These are phyloP conservation scores for Moesziomyces globuligerus DNA, from an alignment of 1,284 basidiomycete species.

Conservation along the genomic window DNA sequence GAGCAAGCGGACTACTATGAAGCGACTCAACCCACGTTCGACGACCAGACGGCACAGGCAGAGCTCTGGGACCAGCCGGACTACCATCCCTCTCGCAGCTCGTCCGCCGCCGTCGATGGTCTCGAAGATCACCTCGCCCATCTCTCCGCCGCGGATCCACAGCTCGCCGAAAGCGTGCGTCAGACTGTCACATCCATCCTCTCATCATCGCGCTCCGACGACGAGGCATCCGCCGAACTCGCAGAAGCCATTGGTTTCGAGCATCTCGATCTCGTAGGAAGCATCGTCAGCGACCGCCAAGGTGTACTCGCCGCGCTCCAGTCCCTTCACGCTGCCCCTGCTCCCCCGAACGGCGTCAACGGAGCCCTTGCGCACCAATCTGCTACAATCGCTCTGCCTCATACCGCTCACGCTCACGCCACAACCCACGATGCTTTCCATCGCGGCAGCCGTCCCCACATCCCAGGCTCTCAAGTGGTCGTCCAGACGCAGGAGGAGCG, in stretches of 20 bases:
- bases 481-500: constrained; percentile 64
- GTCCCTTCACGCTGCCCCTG: neutral
- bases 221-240: constrained; percentile 81
- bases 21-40: constrained; percentile 16
- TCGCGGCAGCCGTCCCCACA: constrained; percentile 52
- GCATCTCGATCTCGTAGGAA: constrained; percentile 73
- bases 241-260: constrained; percentile 88
- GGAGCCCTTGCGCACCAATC: constrained; percentile 4
- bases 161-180: constrained; percentile 36
- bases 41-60: constrained; percentile 14
- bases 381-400: constrained; percentile 16
- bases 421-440: constrained; percentile 18
- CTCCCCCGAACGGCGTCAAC: constrained; percentile 30
- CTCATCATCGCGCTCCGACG: constrained; percentile 61
- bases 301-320: constrained; percentile 45
- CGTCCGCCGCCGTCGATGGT: constrained; percentile 14
- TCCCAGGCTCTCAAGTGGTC: constrained; percentile 63
- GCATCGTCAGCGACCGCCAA: constrained; percentile 68
- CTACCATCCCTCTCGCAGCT: constrained; percentile 5
- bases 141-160: constrained; percentile 18
- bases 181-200: constrained; percentile 22
- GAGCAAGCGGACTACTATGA: constrained; percentile 21
- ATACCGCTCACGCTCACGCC: constrained; percentile 39
- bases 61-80: constrained; percentile 4
- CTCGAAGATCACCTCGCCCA: constrained; percentile 35